phyloP scores from a whole-genome alignment of 805 yeast species.

The Metschnikowia kunwiensis region DNA sequence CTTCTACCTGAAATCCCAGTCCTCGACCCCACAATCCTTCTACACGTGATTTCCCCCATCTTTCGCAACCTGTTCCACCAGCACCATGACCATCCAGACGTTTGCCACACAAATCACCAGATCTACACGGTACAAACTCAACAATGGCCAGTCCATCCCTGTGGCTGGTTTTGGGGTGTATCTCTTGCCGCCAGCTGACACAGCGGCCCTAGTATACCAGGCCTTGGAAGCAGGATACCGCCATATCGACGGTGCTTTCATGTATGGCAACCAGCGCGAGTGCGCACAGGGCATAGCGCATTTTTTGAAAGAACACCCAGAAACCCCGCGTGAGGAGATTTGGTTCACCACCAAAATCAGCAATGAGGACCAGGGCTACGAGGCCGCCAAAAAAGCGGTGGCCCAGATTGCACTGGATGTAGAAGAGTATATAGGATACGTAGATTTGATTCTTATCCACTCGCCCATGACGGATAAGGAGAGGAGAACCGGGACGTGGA shows the following conservation, averaged over 20 bases:
- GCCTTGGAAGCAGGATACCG: conserved; percentile 69
- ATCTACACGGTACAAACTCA: conserved; percentile 23
- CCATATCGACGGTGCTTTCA: conserved; percentile 69
- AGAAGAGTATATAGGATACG: conserved; percentile 33
- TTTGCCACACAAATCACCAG: conserved; percentile 33
- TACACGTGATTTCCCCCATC: too few relatives aligned
- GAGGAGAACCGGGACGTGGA: conserved; percentile 59
- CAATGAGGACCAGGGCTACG: conserved; percentile 38
- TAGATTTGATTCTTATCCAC: conserved; percentile 45
- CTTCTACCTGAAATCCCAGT: too few relatives aligned
- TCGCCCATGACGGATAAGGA: conserved; percentile 45
- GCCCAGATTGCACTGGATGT: conserved; percentile 51
- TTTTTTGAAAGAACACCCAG: conserved; percentile 45
- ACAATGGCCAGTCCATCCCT: conserved; percentile 41
- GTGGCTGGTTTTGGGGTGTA: conserved; percentile 57
- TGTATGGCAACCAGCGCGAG: conserved; percentile 64
- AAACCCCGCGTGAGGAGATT: conserved; percentile 29
- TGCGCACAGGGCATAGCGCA: conserved; percentile 55
- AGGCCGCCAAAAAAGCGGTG: conserved; percentile 56
- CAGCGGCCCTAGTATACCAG: conserved; percentile 44
- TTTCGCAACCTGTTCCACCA: not conserved
- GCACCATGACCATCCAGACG: conserved; percentile 35
- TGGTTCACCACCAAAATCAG: conserved; percentile 38
- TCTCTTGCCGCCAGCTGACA: conserved; percentile 35
- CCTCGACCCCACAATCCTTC: too few relatives aligned